Evolutionary conservation across 2,329 filamentous ascomycete species (phyloP).

Genomic region (Thielaviopsis punctulata): DNA sequence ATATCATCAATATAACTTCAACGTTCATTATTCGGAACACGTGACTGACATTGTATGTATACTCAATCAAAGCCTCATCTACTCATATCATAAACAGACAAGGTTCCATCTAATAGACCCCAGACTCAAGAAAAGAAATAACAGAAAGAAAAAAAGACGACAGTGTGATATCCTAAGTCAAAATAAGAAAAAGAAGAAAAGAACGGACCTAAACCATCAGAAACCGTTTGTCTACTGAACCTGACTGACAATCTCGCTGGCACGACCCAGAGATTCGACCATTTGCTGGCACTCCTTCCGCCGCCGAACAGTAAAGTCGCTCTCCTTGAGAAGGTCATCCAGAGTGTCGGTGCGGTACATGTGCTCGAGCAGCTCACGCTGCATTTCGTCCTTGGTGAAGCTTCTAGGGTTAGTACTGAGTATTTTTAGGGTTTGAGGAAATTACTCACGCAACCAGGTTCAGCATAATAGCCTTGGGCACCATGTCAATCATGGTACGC

Average conservation of each 20-base stretch:
- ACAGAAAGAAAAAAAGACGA: neutral
- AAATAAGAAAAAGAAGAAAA: conserved; percentile 1
- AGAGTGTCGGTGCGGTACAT: conserved; percentile 88
- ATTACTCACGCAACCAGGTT: conserved; percentile 74
- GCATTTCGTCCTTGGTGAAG: conserved; percentile 96
- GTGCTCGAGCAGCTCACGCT: conserved; percentile 86
- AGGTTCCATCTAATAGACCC: neutral
- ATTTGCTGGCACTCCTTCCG: conserved; percentile 98
- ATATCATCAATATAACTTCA: neutral
- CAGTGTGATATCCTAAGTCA: conserved; percentile 8
- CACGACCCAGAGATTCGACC: conserved; percentile 81
- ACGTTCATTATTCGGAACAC: neutral
- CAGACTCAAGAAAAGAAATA: neutral
- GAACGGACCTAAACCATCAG: neutral
- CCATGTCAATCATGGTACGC: conserved; percentile 99
- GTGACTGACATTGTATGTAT: no score
- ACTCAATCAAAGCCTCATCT: neutral
- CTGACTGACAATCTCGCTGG: conserved; percentile 88
- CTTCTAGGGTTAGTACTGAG: conserved; percentile 25
- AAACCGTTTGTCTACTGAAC: conserved; percentile 32
- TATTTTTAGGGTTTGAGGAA: neutral
- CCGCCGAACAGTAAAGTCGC: conserved; percentile 85
- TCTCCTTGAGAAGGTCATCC: conserved; percentile 92
- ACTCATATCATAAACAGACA: neutral
- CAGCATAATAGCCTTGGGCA: conserved; percentile 97